These are phyloP conservation scores for Talaromyces islandicus DNA, from an alignment of 2,329 filamentous ascomycete genomes.

Conservation along the genomic window DNA sequence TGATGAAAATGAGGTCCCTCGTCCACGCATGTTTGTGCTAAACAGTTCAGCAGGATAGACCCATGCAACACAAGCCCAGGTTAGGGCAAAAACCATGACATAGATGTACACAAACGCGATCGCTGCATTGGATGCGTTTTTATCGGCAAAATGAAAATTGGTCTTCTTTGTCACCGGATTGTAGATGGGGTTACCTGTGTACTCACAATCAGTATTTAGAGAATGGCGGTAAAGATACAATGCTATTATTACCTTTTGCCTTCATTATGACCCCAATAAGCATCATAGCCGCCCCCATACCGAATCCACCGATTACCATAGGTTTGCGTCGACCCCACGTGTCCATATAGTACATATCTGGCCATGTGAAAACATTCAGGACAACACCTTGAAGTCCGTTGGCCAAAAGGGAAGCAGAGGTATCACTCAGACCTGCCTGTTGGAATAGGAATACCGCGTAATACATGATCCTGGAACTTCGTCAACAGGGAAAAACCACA, in stretches of 20 bases:
- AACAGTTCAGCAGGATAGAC: conserved; percentile 21
- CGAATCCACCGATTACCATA: conserved; percentile 20
- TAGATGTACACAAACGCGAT: conserved; percentile 26
- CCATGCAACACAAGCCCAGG: conserved; percentile 22
- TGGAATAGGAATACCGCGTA: conserved; percentile 26
- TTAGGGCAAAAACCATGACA: conserved; percentile 22
- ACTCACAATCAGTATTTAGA: conserved; percentile 1
- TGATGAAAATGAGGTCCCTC: conserved; percentile 18
- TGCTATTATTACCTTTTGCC: conserved; percentile 13
- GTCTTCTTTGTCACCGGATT: conserved; percentile 18
- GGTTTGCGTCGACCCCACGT: conserved; percentile 22
- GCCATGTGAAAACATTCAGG: conserved; percentile 23
- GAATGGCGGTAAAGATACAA: background rate
- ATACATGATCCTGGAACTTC: conserved; percentile 19
- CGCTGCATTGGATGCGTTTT: conserved; percentile 16
- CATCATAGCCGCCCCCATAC: conserved; percentile 24
- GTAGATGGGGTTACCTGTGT: conserved; percentile 15
- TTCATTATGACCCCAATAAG: conserved; percentile 23
- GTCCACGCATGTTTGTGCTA: conserved; percentile 16
- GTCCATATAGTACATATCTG: conserved; percentile 25
- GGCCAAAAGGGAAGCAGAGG: conserved; percentile 19
- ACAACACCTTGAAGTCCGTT: conserved; percentile 24
- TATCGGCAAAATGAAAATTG: conserved; percentile 15
- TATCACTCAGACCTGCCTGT: conserved; percentile 20
- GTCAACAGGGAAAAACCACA: background rate